Evolutionary conservation across 768 basidiomycete genomes (phyloP).

Genomic region (Trametes cingulata): DNA sequence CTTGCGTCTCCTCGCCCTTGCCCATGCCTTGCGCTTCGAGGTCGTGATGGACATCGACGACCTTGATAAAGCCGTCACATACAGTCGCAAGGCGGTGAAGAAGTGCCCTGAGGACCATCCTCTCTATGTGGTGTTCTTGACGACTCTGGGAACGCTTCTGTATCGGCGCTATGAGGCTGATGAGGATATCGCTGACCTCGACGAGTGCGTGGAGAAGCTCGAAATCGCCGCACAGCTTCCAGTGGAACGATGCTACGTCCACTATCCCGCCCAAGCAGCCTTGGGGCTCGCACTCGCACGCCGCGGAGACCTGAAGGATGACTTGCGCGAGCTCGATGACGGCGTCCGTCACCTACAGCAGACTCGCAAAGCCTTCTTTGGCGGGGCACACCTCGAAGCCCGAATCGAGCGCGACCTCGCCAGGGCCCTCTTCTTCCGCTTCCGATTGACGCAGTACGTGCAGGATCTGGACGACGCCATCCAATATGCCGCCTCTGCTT

Average conservation of each 20-base stretch:
- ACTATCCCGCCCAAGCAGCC: not conserved
- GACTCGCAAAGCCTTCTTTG: not conserved
- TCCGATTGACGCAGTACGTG: not conserved
- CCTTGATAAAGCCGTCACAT: not conserved
- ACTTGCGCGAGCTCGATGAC: not conserved
- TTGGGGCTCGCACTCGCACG: not conserved
- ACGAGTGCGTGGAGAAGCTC: not conserved
- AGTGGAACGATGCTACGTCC: not conserved
- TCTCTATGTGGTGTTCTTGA: not conserved
- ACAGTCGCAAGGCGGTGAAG: not conserved
- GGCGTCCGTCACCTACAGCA: not conserved
- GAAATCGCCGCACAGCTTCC: not conserved
- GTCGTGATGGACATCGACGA: slow-evolving; percentile 1
- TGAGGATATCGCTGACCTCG: not conserved
- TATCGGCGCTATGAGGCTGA: not conserved
- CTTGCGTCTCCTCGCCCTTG: not conserved
- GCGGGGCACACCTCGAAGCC: not conserved
- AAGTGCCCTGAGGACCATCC: not conserved
- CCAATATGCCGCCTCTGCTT: not conserved
- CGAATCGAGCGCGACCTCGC: slow-evolving; percentile 5
- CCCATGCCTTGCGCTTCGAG: not conserved
- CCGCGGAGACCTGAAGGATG: not conserved
- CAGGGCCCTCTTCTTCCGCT: not conserved
- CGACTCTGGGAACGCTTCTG: not conserved
- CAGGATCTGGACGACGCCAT: slow-evolving; percentile 1